Evolutionary conservation across 2,329 filamentous ascomycete genomes (phyloP).

Genomic region (Botrytis porri): DNA sequence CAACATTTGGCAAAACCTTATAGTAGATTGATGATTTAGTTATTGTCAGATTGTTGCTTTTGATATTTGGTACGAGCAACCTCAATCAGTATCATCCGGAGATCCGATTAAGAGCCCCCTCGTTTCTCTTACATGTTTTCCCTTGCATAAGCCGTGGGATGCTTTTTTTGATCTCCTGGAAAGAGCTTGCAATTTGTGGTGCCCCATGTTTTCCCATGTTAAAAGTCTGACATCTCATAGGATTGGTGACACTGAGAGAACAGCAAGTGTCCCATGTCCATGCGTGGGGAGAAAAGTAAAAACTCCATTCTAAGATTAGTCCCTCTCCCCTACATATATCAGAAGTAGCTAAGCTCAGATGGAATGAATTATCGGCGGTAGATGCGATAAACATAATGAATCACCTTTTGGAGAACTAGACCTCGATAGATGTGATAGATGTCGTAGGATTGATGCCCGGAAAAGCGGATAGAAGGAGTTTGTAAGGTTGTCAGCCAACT

Average conservation of each 20-base stretch:
- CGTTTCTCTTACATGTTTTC: background rate
- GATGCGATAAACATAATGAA: slow-evolving; percentile 12
- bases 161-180: background rate
- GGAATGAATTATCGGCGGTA: slow-evolving; percentile 2
- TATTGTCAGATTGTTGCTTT: background rate
- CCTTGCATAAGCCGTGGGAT: slow-evolving; percentile 3
- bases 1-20: background rate
- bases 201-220: background rate
- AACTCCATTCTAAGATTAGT: background rate
- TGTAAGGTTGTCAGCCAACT: background rate
- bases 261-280: background rate
- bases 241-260: background rate
- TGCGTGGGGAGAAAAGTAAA: background rate
- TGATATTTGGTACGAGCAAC: background rate
- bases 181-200: background rate
- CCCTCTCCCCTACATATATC: background rate
- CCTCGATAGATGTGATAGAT: background rate
- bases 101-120: background rate
- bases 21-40: background rate
- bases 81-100: background rate
- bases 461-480: background rate
- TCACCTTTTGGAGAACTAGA: background rate
- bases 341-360: background rate
- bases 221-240: background rate
- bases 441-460: background rate